Conservation (phyloP, 2,329 filamentous ascomycete species). For the Monascus ruber region DNA sequence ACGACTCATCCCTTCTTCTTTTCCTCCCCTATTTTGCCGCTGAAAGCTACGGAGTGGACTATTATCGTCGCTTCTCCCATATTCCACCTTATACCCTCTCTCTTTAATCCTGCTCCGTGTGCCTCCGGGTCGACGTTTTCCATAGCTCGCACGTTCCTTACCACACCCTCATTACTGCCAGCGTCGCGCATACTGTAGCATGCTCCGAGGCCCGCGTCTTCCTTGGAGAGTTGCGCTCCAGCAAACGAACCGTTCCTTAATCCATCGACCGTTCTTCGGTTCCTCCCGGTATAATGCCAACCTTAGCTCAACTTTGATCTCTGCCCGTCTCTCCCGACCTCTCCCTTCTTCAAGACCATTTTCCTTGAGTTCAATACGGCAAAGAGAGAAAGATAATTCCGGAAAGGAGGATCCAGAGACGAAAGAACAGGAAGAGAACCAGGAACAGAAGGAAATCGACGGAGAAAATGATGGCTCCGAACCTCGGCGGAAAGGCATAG, state of each 20-base stretch:
- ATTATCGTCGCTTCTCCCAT: conserved; percentile 1
- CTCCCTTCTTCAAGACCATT: conserved; percentile 28
- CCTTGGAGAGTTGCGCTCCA: conserved; percentile 54
- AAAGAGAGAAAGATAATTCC: conserved; percentile 40
- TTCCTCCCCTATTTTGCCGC: no score
- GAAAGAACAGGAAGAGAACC: conserved; percentile 17
- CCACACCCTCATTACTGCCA: conserved; percentile 1
- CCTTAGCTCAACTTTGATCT: conserved; percentile 15
- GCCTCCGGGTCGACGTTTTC: neutral
- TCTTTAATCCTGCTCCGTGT: no score
- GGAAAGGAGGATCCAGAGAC: conserved; percentile 35
- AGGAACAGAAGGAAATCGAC: neutral
- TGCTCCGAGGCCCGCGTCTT: conserved; percentile 54
- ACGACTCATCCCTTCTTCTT: conserved; percentile 5
- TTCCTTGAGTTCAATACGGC: conserved; percentile 36
- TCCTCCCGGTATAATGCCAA: conserved; percentile 20
- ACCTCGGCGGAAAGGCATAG: conserved; percentile 25
- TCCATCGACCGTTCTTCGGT: conserved; percentile 21
- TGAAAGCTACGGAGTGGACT: no score
- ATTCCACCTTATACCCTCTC: neutral
- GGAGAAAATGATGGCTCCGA: neutral
- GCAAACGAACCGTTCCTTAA: conserved; percentile 33
- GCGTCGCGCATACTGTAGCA: conserved; percentile 29
- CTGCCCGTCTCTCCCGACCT: conserved; percentile 12
- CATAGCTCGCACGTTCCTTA: neutral